Conservation (phyloP, 805 yeast species). For the Ogataea glucozyma region DNA sequence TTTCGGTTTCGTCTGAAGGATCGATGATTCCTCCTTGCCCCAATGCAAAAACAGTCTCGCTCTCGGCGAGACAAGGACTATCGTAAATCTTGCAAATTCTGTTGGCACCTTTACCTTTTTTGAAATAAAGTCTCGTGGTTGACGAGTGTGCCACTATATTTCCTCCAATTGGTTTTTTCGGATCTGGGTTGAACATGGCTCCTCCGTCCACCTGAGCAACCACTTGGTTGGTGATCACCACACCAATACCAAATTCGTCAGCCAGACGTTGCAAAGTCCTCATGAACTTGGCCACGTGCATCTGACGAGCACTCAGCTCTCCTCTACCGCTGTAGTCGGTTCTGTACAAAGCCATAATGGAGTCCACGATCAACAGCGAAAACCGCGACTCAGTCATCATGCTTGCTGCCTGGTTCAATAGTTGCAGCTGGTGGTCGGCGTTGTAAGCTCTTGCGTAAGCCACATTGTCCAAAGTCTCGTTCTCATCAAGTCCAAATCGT, state of each 20-base stretch:
- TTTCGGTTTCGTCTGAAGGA: conserved; percentile 54
- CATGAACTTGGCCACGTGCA: conserved; percentile 91
- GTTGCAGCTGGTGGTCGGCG: conserved; percentile 91
- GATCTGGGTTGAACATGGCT: conserved; percentile 85
- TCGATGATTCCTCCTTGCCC: conserved; percentile 97
- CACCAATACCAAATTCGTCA: conserved; percentile 97
- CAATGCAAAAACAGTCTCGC: conserved; percentile 92
- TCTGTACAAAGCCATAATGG: conserved; percentile 94
- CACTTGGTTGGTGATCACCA: conserved; percentile 93
- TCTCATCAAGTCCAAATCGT: conserved; percentile 87
- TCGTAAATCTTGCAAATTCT: conserved; percentile 94
- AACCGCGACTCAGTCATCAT: conserved; percentile 97
- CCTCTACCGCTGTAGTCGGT: conserved; percentile 96
- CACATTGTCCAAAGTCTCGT: conserved; percentile 93
- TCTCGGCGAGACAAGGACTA: conserved; percentile 94
- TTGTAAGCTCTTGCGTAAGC: conserved; percentile 97
- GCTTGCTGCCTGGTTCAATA: conserved; percentile 85
- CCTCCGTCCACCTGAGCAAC: conserved; percentile 98
- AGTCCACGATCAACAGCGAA: conserved; percentile 88
- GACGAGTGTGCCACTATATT: conserved; percentile 96
- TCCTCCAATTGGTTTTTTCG: conserved; percentile 98
- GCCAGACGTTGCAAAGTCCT: conserved; percentile 89
- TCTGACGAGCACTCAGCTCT: conserved; percentile 91
- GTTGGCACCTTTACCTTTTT: conserved; percentile 88
- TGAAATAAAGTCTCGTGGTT: conserved; percentile 86